Evolutionary conservation across 1,284 basidiomycete species (phyloP), one percentile per base, ranked within the genome.

Genomic region (Ceraceosorus guamensis): DNA sequence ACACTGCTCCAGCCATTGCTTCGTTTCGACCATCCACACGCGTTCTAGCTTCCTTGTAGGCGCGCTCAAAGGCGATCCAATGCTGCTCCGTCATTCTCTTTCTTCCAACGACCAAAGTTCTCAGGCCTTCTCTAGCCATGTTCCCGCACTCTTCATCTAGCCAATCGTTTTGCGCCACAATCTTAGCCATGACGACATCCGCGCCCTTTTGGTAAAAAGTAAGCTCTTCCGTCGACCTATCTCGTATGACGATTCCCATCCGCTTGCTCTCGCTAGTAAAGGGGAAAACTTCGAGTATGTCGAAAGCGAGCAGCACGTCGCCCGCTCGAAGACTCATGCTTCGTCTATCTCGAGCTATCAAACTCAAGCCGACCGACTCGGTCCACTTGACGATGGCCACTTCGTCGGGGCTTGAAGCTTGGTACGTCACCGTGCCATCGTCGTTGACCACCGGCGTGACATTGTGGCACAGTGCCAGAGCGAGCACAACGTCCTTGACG

Each of bases 361-460:
- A 83, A 0, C 87, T 88, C 4, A 98, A 80, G 0, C 93, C 93
- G 58, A 98, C 87, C 0, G 89, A 91, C 68, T 91, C 87, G 1
- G 93, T 97, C 91, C 91, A 98, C 65, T 86, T 84, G n/a, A 99
- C 93, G 64, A 99, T 97, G 50, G 95, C 95, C 34, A 97, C 95
- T 79, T 99, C 95, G 73, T 99, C 95, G 0, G 95, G 95, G 0
- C 92, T 97, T 0, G 91, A 93, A 0, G 95, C 95, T 81, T 99
- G 93, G 73, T 98, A 99, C 0, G 92, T 95, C 45, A 95, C 70
- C 81, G 85, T 84, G 5, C 90, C 91, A 69, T 97, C 93, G 68
- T 96, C 93, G 71, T 95, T 91, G 11, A 82, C 83, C 2, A 96
- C 89, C 0, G 95, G 95, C 0, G 93, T 98, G 46, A 97, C 93